Evolutionary conservation across 371 early-diverging fungal species (phyloP), one percentile per base, ranked within the genome.

Genomic region (Zancudomyces culisetae): DNA sequence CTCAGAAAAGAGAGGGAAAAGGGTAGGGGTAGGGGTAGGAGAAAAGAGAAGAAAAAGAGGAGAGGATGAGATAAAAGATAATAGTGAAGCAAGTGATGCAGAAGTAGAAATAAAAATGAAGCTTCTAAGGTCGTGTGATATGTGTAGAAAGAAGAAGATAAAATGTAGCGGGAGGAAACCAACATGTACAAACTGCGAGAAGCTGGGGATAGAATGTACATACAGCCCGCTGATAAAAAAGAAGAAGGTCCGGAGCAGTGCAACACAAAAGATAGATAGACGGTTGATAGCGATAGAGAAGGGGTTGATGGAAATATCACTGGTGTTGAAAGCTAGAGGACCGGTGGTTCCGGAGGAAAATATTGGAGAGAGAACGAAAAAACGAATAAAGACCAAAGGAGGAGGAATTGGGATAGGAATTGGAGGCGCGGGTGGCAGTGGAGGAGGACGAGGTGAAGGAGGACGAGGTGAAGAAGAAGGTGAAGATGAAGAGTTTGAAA

Each of bases 141-240:
- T 59, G 55, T 60, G 27, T 56, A 51, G 63, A 42, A 66, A 66
- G 51, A 67, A 67, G 47, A 67, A 67, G 56, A 59, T 67, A 53
- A 67, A 67, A 51, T 67, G 68, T 56, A 64, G 67, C 45, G 68
- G 68, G 45, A 52, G 51, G 39, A 68, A 64, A 62, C 68, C 68
- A 19, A 46, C 53, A 28, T 68, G 68, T 53, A 39, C 60, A 42
- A 66, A 67, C 57, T 66, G 67, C 55, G 52, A 58, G 42, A 58
- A 67, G 13, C 56, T 66, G 62, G 56, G 59, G 54, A 64, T 66
- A 13, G 55, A 40, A 2, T 66, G 67, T 53, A 57, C 61, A 60
- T 66, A 66, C 60, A 66, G 67, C 45, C 67, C 68, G 20, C 51
- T 66, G 19, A 63, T 68, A 27, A 61, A 66, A 52, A 67, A 68